Evolutionary conservation across 805 yeast species (phyloP), one percentile per base, ranked within the genome.

Genomic region (Yamadazyma nakazawae): DNA sequence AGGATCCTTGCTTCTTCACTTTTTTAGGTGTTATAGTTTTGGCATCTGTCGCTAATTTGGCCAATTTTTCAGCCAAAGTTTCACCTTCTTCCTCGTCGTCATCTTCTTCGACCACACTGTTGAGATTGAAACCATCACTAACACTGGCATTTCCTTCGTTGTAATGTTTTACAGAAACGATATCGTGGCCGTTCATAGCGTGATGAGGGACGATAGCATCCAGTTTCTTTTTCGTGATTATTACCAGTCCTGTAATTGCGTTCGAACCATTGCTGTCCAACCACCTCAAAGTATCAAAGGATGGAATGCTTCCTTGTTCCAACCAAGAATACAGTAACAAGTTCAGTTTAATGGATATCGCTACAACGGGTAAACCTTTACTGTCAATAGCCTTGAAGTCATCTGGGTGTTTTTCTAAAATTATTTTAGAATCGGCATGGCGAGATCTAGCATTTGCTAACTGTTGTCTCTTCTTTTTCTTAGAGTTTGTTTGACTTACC

Each of bases 111-210:
- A 76, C 76, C 40, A 84, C 68, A 59, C 82, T 81, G 52, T 72
- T 74, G 51, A 80, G 69, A 54, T 84, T 82, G 51, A 76, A 78
- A 52, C 94, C 94, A 40, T 80, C 79, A 1, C 83, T 73, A 5
- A 84, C 74, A 11, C 78, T 73, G 1, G 87, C 79, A 54, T 78
- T 76, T 25, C 77, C 76, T 62, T 85, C 92, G 48, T 73, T 75
- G 56, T 85, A 84, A 14, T 68, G 74, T 40, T 72, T 76, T 1
- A 84, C 66, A 1, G 81, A 71, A 1, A 82, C 79, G 3, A 75
- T 56, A 58, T 80, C 83, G 49, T 75, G 79, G 30, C 82, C 82
- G 30, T 60, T 59, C 31, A 70, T 59, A 2, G 76, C 60, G 50
- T 73, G 74, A 49, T 74, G 76, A n/a, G 75, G 58, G 1, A 69